Base-by-base conservation (phyloP, 148 eudicot species). In the Oxyria digyna region DNA sequence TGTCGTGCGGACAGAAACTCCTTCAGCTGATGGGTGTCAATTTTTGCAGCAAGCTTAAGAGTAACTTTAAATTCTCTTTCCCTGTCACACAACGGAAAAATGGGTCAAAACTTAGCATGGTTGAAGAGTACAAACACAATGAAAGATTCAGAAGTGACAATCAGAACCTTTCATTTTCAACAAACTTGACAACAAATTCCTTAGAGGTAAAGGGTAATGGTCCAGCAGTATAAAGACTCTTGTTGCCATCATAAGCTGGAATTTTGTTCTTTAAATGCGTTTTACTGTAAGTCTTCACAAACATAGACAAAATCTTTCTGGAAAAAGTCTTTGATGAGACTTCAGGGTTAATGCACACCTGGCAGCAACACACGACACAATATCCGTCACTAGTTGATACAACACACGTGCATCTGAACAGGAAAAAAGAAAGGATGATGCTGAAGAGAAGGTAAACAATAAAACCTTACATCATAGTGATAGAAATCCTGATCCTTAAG, bases 311-410 rank as follows among this genome's bases (percentile, higher is more conserved):
- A 1, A 91, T 86, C 0, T 77, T 79, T 43, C 85, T 62, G 74
- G 87, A 83, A 0, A 84, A 78, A 6, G 63, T 80, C 70, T 82
- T 88, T 0, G 87, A 85, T 0, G 78, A 9, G 0, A 88, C 84
- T 42, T 91, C 91, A 0, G 97, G 97, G 27, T 24, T 42, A 13
- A 91, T 86, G 0, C 89, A 50, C 4, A 88, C 89, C 97, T 91
- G 49, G 42, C 14, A 48, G 3, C 17, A 9, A 46, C 15, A 69
- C 26, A 62, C 14, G 0, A 24, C 18, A 62, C 27, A 62, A 27
- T 4, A 1, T 63, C 9, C 0, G 4, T 42, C 55, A 69, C 2
- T 45, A n/a, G 40, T 40, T n/a, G 43, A 23, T 35, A 35, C 4
- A 35, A 35, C 38, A 3, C 38, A 35, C 4, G 6, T 2, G 6